Base-by-base conservation (phyloP, 2,329 filamentous ascomycete species). In the Neocucurbitaria cava region DNA sequence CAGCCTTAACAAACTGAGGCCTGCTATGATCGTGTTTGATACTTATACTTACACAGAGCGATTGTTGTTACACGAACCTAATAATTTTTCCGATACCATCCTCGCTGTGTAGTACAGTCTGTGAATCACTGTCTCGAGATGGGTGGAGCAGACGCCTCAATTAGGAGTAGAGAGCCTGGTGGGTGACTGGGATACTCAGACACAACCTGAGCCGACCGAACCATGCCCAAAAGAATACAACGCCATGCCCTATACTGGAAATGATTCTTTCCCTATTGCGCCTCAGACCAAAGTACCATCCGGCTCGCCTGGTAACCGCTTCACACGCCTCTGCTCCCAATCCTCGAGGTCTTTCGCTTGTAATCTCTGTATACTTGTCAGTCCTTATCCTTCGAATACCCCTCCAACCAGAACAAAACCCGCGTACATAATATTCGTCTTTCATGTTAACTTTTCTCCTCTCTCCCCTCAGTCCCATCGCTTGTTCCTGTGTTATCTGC, bases 311-410 rank as follows among this genome's bases (percentile, higher is more conserved):
- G 91, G 88, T 56, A 97, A 83, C 72, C 95, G 83, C 79, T 96
- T 87, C 10, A 98, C 92, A 48, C 96, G 87, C 78, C 95, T 96
- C 78, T 98, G 95, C 75, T 98, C 94, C 95, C 95, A 99, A 71
- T 92, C 85, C 70, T 99, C 94, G 57, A 98, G 79, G 72, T 98
- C 95, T 76, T 96, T 96, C 28, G 91, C 90, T 65, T 91, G 90
- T 35, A 91, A 81, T 78, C 87, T 86, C 90, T 95, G 76, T 36
- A 44, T 52, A 33, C 17, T 10, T 9, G 52, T 71, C 49, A 69
- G 64, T 41, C 2, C 24, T n/a, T 3, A 5, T 31, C n/a, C 18
- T 40, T 10, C 10, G 1, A 30, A 28, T 26, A 7, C 20, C 20
- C 7, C 6, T 18, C 15, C 5, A 40, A n/a, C 1, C 10, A 24